phyloP scores from a whole-genome alignment of 2,329 filamentous ascomycete genomes.

The Diaporthe destruens region DNA sequence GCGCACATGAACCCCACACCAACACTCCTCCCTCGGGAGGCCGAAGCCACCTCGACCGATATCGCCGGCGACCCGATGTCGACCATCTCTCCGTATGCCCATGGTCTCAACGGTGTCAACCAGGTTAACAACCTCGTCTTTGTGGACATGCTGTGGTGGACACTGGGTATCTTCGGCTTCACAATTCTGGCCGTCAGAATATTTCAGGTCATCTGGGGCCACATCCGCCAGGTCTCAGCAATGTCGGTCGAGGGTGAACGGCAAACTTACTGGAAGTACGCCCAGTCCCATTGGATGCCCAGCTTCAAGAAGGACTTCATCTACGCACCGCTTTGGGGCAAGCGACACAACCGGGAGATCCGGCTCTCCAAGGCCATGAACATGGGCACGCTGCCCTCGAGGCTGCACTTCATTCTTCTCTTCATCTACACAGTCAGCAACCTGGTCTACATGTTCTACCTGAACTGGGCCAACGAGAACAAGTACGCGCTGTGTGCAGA shows the following conservation, averaged over 20 bases:
- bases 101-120: constrained; percentile 71
- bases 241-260: constrained; percentile 66
- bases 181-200: constrained; percentile 67
- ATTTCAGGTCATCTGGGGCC: constrained; percentile 65
- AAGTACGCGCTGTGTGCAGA: constrained; percentile 79
- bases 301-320: constrained; percentile 71
- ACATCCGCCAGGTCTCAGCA: constrained; percentile 69
- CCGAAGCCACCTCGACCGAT: constrained; percentile 28
- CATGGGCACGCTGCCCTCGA: constrained; percentile 73
- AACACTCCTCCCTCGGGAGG: constrained; percentile 28
- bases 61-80: constrained; percentile 53
- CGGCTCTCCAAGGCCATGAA: constrained; percentile 57
- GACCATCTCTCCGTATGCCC: constrained; percentile 68
- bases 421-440: constrained; percentile 71
- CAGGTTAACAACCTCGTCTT: constrained; percentile 69
- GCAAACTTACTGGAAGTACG: constrained; percentile 70
- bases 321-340: constrained; percentile 73
- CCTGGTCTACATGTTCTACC: constrained; percentile 70
- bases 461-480: constrained; percentile 71
- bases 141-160: constrained; percentile 71
- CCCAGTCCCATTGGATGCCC: constrained; percentile 72
- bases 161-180: constrained; percentile 67
- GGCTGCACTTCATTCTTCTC: constrained; percentile 71
- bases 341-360: constrained; percentile 72
- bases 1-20: constrained; percentile 39